Evolutionary conservation across 2,329 filamentous ascomycete species (phyloP), one percentile per base, ranked within the genome.

Genomic region (Corinectria fuckeliana): DNA sequence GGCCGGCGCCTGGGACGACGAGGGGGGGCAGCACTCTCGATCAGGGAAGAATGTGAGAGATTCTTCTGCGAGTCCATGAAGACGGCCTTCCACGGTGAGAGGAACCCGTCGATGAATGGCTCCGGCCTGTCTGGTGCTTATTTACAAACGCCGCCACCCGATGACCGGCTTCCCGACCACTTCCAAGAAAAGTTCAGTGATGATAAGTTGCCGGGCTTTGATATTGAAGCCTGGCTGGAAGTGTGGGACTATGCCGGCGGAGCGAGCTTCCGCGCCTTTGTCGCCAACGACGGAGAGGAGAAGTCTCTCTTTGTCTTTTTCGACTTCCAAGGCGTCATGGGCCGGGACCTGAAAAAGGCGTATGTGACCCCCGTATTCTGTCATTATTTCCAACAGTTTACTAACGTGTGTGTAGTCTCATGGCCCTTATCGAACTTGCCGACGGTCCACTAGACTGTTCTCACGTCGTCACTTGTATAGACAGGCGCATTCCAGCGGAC

Each of bases 21-120:
- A 90, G 91, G 91, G 91, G 93, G 93, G 92, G 93, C 93, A 89
- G 88, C 92, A 91, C 88, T 91, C 81, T 89, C 89, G 83, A 96
- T 97, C 86, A 93, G 91, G 91, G 93, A 91, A 93, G 93, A 97
- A 92, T 96, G 93, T 97, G 93, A 97, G 93, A 97, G 93, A 86
- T 94, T 97, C 90, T 96, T 97, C 88, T 97, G 93, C 83, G 92
- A 94, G 90, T 90, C 89, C 86, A 91, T 97, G 88, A 91, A 87
- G 82, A 83, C 89, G 83, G 90, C 91, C 84, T 97, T 97, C 88
- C 91, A 90, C 85, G 93, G 92, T 96, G 93, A 96, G 92, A 88
- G 90, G 91, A 88, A 88, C 81, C 78, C 82, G 84, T 85, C 80
- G 78, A 81, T 82, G 83, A 85, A 88, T 87, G 90, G 87, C 90